Evolutionary conservation across 768 basidiomycete genomes (phyloP).

Genomic region (Pisolithus tinctorius): DNA sequence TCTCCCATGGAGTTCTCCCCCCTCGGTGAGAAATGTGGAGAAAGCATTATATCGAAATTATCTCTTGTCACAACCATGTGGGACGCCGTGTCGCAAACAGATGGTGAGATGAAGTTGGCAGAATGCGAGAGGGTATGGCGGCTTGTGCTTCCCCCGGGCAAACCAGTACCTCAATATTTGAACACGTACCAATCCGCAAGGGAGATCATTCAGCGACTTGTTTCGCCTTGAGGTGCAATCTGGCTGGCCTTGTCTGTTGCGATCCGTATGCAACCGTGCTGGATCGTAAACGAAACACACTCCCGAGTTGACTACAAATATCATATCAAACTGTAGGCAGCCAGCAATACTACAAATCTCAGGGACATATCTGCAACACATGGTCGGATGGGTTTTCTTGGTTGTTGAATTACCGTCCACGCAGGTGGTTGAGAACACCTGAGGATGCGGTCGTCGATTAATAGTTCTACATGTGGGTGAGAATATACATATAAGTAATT

Average conservation of each 20-base stretch:
- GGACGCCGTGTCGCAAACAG: neutral
- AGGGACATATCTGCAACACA: too few species aligned
- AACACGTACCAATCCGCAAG: neutral
- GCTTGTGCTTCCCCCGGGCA: neutral
- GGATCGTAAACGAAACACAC: too few species aligned
- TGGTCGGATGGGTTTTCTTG: too few species aligned
- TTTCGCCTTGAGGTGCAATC: neutral
- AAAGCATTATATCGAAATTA: neutral
- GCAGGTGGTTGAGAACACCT: too few species aligned
- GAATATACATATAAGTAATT: too few species aligned
- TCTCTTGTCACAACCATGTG: neutral
- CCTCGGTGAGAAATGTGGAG: neutral
- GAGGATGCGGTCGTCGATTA: too few species aligned
- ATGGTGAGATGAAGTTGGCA: neutral
- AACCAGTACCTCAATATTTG: neutral
- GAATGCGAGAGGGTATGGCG: neutral
- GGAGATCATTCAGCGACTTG: neutral
- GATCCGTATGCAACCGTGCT: neutral
- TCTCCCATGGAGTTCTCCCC: neutral
- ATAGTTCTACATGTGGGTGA: too few species aligned
- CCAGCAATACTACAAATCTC: too few species aligned
- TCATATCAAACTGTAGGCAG: too few species aligned
- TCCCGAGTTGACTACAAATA: too few species aligned
- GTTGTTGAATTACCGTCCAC: too few species aligned
- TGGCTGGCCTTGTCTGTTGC: neutral